Evolutionary conservation across 2,329 filamentous ascomycete species (phyloP), one percentile per base, ranked within the genome.

Genomic region (Alternaria panax): DNA sequence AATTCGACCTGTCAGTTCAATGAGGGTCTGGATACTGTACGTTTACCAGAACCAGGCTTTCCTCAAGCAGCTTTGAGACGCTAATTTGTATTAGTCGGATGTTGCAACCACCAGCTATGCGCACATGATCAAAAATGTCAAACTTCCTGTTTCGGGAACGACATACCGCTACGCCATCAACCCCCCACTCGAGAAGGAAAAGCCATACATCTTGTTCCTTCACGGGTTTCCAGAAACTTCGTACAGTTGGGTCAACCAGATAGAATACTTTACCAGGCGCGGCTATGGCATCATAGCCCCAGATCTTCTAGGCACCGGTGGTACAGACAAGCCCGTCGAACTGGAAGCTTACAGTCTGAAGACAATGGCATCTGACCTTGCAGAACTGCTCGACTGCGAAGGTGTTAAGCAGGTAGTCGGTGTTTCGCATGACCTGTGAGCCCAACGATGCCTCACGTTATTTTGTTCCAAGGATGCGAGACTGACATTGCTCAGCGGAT

Each of bases 381-480:
- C 30, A 14, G 5, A 16, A 34, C 0, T 34, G 30, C 30, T 34
- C 14, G 14, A 34, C 12, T 34, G 30, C 16, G 30, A 34, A 14
- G 30, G 30, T 2, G 16, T 34, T 3, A 14, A 34, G 12, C 14
- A 16, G 4, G 30, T 34, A 34, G 30, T 34, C 2, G 12, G 12
- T 5, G 30, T 34, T 16, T 34, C 30, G 5, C 30, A 34, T 34
- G 30, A 34, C 14, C 14, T 34, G 30, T 16, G 16, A 6, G 30
- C 5, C 14, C 0, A 34, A 1, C 14, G 12, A 34, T 6, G 5
- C 5, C 5, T 14, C 2, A 34, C 0, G 12, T 2, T 14, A 2
- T 14, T 32, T 1, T 1, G 5, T 34, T 34, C 14, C 30, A 7
- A 2, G 5, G 0, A 5, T 34, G 6, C 16, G 2, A 0, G 0